Evolutionary conservation across 1,284 basidiomycete species (phyloP), one percentile per base, ranked within the genome.

Genomic region (Phylloboletellus chloephorus): DNA sequence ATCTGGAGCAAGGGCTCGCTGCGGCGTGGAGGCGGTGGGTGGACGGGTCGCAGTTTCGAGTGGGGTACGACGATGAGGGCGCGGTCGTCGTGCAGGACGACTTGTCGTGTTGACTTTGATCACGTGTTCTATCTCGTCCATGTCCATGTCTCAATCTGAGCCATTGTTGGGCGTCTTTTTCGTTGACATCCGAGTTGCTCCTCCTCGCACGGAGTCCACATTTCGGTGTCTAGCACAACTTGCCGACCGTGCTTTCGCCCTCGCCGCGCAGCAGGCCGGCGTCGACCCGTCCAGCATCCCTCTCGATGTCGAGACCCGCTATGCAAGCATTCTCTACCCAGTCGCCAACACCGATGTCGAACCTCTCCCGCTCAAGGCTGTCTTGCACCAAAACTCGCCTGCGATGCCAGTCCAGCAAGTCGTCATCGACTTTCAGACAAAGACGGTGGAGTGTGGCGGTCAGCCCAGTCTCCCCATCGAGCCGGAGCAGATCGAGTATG

Each of bases 21-120:
- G 71, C 70, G 32, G 76, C 74, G 0, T 81, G 78, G 78, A 58
- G 59, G 24, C 65, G 78, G 28, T 82, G 74, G 72, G 76, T 74
- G 5, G 56, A 60, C 9, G 78, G 76, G 3, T 67, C 68, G 16
- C 76, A 64, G 49, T 53, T 60, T 32, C 54, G 61, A 41, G 41
- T 47, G 12, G 56, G 60, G 30, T 43, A 56, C 41, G 43, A 63
- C 31, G 46, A 58, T 17, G 66, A 64, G 44, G 64, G 67, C 4
- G 67, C 60, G 26, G 72, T 76, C 29, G 62, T 64, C 52, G 60
- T 75, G 39, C 49, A 41, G 24, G 72, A 74, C 3, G 44, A 49
- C 5, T 8, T 19, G 10, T 16, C 12, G 6, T 11, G 11, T 37
- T 46, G 13, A 33, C 39, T 23, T 30, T 17, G n/a, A 24, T 20